phyloP scores from a whole-genome alignment of 2,329 filamentous ascomycete genomes.

The Talaromyces funiculosus region DNA sequence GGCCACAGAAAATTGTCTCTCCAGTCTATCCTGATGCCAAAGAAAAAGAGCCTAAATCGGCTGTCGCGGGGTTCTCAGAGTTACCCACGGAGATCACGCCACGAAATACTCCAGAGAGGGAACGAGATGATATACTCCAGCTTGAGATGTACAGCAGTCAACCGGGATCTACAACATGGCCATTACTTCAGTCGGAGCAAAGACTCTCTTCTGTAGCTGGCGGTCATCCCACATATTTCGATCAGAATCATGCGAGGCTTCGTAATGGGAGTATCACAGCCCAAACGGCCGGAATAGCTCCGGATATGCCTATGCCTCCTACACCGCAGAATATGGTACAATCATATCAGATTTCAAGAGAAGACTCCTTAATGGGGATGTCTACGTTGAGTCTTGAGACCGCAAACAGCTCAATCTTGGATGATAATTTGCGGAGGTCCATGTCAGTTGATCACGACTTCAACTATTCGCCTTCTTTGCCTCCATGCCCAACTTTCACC shows the following conservation, averaged over 20 bases:
- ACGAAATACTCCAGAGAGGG: slow-evolving; percentile 31
- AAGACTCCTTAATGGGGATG: slow-evolving; percentile 30
- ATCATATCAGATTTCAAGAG: slow-evolving; percentile 29
- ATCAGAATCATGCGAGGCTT: slow-evolving; percentile 20
- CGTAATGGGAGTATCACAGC: slow-evolving; percentile 31
- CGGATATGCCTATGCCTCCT: slow-evolving; percentile 34
- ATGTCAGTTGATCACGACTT: slow-evolving; percentile 25
- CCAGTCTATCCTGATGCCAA: slow-evolving; percentile 19
- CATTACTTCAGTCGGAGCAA: slow-evolving; percentile 21
- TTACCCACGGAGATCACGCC: slow-evolving; percentile 34
- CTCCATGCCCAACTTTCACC: slow-evolving; percentile 30
- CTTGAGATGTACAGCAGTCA: slow-evolving; percentile 13
- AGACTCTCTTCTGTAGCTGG: slow-evolving; percentile 23
- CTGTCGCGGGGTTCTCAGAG: slow-evolving; percentile 30
- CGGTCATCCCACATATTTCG: slow-evolving; percentile 20
- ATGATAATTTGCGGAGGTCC: slow-evolving; percentile 26
- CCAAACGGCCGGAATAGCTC: slow-evolving; percentile 29
- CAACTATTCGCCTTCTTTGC: slow-evolving; percentile 25
- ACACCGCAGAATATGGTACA: slow-evolving; percentile 27
- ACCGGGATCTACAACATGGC: slow-evolving; percentile 28
- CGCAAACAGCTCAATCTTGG: slow-evolving; percentile 34
- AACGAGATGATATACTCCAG: slow-evolving; percentile 18
- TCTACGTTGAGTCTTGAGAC: slow-evolving; percentile 35
- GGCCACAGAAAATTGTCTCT: slow-evolving; percentile 27
- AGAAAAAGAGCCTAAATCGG: slow-evolving; percentile 29